phyloP scores from a whole-genome alignment of 75 land plant species.

The Chamaecyparis obtusa region DNA sequence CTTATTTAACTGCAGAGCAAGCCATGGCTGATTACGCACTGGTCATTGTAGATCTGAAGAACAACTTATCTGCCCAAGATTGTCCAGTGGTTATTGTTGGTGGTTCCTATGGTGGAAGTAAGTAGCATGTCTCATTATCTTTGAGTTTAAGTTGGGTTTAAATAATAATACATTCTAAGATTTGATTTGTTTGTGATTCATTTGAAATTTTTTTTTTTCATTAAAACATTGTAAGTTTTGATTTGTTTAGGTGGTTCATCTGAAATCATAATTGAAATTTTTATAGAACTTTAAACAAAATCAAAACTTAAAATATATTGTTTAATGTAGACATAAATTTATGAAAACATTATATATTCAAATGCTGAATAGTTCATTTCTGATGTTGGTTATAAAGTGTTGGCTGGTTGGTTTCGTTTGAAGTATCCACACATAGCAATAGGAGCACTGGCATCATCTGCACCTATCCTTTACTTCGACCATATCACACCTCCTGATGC shows the following conservation, averaged over 20 bases:
- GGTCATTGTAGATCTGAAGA: slow-evolving; percentile 29
- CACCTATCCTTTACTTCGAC: slow-evolving; percentile 41
- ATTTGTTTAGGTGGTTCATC: too few species aligned
- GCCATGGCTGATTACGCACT: slow-evolving; percentile 41
- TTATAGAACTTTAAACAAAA: too few species aligned
- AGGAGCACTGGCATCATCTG: slow-evolving; percentile 42
- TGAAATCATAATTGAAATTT: too few species aligned
- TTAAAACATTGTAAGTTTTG: too few species aligned
- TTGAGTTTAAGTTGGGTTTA: too few species aligned
- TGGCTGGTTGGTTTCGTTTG: slow-evolving; percentile 44
- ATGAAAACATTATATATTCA: too few species aligned
- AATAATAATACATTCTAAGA: too few species aligned
- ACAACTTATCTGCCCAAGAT: slow-evolving; percentile 29
- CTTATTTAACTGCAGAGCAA: slow-evolving; percentile 32
- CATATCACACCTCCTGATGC: slow-evolving; percentile 24
- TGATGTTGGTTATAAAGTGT: slow-evolving; percentile 20
- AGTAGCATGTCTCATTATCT: not conserved
- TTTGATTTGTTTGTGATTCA: too few species aligned
- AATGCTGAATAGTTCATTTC: not conserved
- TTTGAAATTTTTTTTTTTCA: too few species aligned
- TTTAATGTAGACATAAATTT: too few species aligned
- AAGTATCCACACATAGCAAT: slow-evolving; percentile 46
- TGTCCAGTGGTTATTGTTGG: slow-evolving; percentile 40
- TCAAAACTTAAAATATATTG: too few species aligned
- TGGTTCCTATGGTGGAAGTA: slow-evolving; percentile 52